A percentile compares a stretch with the other conserved stretches of the same genome.
Evolutionary conservation across 352 stramenopile species (phyloP).

Genomic region (Thraustochytrium sp.): DNA sequence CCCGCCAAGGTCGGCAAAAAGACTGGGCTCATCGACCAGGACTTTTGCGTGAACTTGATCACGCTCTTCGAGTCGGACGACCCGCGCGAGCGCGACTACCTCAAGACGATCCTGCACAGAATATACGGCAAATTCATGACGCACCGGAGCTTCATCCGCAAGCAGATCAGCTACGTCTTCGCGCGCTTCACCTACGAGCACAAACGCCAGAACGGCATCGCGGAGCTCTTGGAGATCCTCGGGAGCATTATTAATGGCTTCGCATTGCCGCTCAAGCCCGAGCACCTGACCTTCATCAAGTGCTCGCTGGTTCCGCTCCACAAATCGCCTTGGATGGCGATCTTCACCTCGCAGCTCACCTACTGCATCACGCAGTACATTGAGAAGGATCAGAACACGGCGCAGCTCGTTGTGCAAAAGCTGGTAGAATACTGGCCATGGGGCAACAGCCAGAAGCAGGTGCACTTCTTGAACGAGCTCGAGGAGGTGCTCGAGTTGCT

Average conservation of each 20-base stretch:
- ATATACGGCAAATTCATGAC: conserved; percentile 99
- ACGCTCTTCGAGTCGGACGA: conserved; percentile 93
- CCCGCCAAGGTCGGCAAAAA: conserved; percentile 96
- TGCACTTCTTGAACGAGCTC: conserved; percentile 94
- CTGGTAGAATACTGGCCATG: conserved; percentile 52
- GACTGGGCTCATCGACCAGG: conserved; percentile 84
- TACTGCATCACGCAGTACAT: conserved; percentile 99
- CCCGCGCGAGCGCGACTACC: conserved; percentile 93
- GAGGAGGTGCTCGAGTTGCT: conserved; percentile 97
- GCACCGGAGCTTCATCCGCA: conserved; percentile 93
- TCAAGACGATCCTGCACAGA: conserved; percentile 97
- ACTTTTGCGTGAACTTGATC: conserved; percentile 90
- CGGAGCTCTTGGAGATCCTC: conserved; percentile 94
- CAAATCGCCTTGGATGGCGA: conserved; percentile 90
- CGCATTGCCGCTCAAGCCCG: conserved; percentile 94
- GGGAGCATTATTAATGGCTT: conserved; percentile 99
- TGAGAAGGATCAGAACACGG: conserved; percentile 96
- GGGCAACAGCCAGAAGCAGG: conserved; percentile 55
- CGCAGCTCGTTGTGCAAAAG: conserved; percentile 66
- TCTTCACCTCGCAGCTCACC: conserved; percentile 96
- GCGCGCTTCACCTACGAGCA: conserved; percentile 96
- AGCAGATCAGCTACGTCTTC: conserved; percentile 95
- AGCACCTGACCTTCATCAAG: conserved; percentile 91
- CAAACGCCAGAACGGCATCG: conserved; percentile 83
- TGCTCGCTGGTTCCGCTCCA: conserved; percentile 91